These are phyloP conservation scores for Geotrichum reessii DNA, from an alignment of 1,139 yeast species.

Conservation along the genomic window DNA sequence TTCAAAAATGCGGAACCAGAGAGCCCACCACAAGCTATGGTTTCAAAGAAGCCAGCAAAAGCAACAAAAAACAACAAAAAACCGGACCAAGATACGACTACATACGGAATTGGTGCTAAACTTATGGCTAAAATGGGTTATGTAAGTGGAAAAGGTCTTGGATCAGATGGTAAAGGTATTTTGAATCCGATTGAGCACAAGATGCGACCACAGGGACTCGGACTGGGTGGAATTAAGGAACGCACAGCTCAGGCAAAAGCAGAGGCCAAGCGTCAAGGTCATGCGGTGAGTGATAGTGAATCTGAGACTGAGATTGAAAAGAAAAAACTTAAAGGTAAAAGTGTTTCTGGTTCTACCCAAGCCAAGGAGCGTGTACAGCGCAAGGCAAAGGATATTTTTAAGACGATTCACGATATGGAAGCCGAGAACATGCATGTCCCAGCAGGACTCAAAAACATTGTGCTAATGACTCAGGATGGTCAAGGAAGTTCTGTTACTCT, in stretches of 20 bases:
- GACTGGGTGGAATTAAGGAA: slow-evolving; percentile 59
- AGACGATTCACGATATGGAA: slow-evolving; percentile 40
- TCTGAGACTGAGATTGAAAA: slow-evolving; percentile 21
- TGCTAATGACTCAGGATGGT: slow-evolving; percentile 30
- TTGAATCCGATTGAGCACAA: slow-evolving; percentile 70
- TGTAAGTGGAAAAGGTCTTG: slow-evolving; percentile 75
- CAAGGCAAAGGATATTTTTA: slow-evolving; percentile 31
- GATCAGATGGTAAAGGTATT: slow-evolving; percentile 65
- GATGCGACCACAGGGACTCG: slow-evolving; percentile 56
- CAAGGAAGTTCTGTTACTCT: slow-evolving; percentile 7
- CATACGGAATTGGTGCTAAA: slow-evolving; percentile 82
- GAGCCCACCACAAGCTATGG: background rate
- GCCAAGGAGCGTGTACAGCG: slow-evolving; percentile 23
- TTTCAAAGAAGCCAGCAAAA: background rate
- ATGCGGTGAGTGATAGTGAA: slow-evolving; percentile 21
- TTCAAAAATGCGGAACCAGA: background rate
- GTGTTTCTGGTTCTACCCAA: slow-evolving; percentile 2
- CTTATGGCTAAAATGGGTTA: slow-evolving; percentile 85
- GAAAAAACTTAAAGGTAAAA: slow-evolving; percentile 19
- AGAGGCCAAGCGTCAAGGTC: slow-evolving; percentile 25
- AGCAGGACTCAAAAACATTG: slow-evolving; percentile 29
- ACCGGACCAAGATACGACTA: slow-evolving; percentile 15
- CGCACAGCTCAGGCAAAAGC: slow-evolving; percentile 28
- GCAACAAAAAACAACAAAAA: background rate
- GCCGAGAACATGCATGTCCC: slow-evolving; percentile 39